Percentiles rank a stretch among this genome's conserved stretches.
Evolutionary conservation across 495 filamentous ascomycete genomes (phyloP).

Genomic region (Cudoniella acicularis): DNA sequence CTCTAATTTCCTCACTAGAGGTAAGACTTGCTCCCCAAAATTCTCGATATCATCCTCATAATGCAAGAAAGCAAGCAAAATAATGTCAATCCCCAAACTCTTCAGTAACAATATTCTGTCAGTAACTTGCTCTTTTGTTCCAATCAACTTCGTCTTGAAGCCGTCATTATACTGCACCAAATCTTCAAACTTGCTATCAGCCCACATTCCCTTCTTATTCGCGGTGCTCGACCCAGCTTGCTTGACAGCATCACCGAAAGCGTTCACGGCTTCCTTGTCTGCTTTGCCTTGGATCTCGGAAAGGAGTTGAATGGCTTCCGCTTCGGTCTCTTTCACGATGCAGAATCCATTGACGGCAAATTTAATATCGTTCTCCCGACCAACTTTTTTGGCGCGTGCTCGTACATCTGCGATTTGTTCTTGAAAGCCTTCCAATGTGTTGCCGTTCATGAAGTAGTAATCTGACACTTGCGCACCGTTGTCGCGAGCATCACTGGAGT

Average conservation of each 20-base stretch:
- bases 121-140: slow-evolving; percentile 44
- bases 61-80: slow-evolving; percentile 42
- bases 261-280: slow-evolving; percentile 40
- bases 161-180: slow-evolving; percentile 49
- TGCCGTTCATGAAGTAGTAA: slow-evolving; percentile 51
- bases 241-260: slow-evolving; percentile 40
- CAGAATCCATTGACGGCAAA: slow-evolving; percentile 47
- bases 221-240: slow-evolving; percentile 39
- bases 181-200: slow-evolving; percentile 42
- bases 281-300: slow-evolving; percentile 49
- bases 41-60: slow-evolving; percentile 45
- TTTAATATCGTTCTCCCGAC: slow-evolving; percentile 34
- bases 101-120: slow-evolving; percentile 45
- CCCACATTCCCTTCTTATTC: slow-evolving; percentile 46
- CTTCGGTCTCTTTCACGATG: slow-evolving; percentile 46
- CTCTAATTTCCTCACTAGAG: slow-evolving; percentile 41
- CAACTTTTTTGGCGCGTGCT: slow-evolving; percentile 32
- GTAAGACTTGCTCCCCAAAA: slow-evolving; percentile 41
- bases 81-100: slow-evolving; percentile 39
- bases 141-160: slow-evolving; percentile 49
- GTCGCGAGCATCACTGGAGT: slow-evolving; percentile 40
- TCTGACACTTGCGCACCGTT: slow-evolving; percentile 40
- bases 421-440: slow-evolving; percentile 45
- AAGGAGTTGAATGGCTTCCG: slow-evolving; percentile 39
- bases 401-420: slow-evolving; percentile 42